A percentile compares a stretch with the other conserved stretches of the same genome.
Evolutionary conservation across 164 flowering plant genomes (phyloP).

Genomic region (Paratinospora sagittata): DNA sequence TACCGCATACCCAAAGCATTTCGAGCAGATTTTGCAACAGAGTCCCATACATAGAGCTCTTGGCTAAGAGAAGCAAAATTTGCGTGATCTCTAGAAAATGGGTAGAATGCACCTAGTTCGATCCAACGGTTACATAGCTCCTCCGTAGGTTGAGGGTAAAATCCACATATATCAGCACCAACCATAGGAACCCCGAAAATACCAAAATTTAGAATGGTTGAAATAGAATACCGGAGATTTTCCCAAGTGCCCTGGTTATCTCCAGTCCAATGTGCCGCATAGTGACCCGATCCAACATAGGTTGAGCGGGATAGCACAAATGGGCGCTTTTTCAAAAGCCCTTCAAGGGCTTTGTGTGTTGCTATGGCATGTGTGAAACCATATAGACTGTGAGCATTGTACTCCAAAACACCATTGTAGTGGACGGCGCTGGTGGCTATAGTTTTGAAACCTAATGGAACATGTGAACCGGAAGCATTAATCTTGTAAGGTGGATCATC

Average conservation of each 20-base stretch:
- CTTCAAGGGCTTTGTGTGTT: conserved; percentile 69
- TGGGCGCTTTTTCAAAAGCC: conserved; percentile 67
- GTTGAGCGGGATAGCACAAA: conserved; percentile 82
- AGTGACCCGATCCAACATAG: conserved; percentile 79
- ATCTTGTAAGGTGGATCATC: conserved; percentile 98
- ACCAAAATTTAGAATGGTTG: conserved; percentile 77
- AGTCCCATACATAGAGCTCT: conserved; percentile 77
- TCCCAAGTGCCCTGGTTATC: conserved; percentile 83
- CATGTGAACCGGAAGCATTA: conserved; percentile 63
- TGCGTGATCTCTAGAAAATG: conserved; percentile 86
- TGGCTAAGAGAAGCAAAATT: conserved; percentile 61
- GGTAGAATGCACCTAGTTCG: conserved; percentile 86
- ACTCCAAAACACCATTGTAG: conserved; percentile 81
- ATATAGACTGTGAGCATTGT: conserved; percentile 87
- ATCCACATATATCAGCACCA: conserved; percentile 89
- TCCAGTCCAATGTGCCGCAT: conserved; percentile 96
- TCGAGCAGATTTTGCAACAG: conserved; percentile 71
- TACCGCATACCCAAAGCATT: conserved; percentile 80
- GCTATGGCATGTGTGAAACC: conserved; percentile 81
- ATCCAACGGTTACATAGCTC: conserved; percentile 94
- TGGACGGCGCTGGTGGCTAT: conserved; percentile 88
- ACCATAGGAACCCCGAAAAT: conserved; percentile 91
- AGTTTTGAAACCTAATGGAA: conserved; percentile 75
- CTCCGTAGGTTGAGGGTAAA: conserved; percentile 69
- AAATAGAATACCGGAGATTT: conserved; percentile 56